Evolutionary conservation across 352 stramenopile species (phyloP).

Genomic region (Phytophthora crassamura): DNA sequence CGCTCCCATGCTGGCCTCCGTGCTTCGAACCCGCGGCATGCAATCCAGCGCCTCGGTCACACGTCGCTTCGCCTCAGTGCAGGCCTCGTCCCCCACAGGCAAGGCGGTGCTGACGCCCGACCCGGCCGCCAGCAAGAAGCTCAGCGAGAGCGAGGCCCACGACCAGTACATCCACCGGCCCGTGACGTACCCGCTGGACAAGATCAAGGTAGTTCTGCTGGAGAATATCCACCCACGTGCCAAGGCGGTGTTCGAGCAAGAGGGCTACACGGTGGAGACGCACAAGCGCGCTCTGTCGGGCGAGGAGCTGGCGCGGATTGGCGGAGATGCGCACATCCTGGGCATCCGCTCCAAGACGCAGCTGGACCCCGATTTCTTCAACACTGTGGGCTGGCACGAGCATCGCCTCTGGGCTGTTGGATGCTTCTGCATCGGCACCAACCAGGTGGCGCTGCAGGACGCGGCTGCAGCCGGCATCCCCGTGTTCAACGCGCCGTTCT

Average conservation of each 20-base stretch:
- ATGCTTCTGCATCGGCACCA: conserved; percentile 88
- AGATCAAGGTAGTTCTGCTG: conserved; percentile 85
- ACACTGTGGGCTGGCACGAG: conserved; percentile 78
- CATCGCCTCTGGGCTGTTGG: conserved; percentile 81
- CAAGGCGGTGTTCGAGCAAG: conserved; percentile 77
- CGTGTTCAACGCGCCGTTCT: conserved; percentile 89
- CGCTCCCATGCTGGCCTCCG: conserved; percentile 47
- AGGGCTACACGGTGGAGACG: conserved; percentile 81
- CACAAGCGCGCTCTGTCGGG: conserved; percentile 80
- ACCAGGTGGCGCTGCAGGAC: conserved; percentile 74
- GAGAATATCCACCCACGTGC: conserved; percentile 87
- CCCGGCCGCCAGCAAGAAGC: conserved; percentile 19
- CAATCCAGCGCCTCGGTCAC: conserved; percentile 14
- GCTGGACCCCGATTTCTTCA: conserved; percentile 81
- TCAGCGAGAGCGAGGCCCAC: conserved; percentile 17
- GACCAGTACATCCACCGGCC: conserved; percentile 64
- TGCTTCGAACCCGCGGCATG: conserved; percentile 37
- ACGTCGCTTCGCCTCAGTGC: conserved; percentile 45
- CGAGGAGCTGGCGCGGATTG: conserved; percentile 74
- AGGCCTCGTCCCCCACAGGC: conserved; percentile 32
- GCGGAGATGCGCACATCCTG: conserved; percentile 78
- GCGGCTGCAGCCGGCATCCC: conserved; percentile 71
- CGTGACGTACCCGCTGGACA: conserved; percentile 79
- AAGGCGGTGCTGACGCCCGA: conserved; percentile 27
- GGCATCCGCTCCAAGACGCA: conserved; percentile 88